phyloP scores from a whole-genome alignment of 2,329 filamentous ascomycete species.

The Moelleriella libera region DNA sequence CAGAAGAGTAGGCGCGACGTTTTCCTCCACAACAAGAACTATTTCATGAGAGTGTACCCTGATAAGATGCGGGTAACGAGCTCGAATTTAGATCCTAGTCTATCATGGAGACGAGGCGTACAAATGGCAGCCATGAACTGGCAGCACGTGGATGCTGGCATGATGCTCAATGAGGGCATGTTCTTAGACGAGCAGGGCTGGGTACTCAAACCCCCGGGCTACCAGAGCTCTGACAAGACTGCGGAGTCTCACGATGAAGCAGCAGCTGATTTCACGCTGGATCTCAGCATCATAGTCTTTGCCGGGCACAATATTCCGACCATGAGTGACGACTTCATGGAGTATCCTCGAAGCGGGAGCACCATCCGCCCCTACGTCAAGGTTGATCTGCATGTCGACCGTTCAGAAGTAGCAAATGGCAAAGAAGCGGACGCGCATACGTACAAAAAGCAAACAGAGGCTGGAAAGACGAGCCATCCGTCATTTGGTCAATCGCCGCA shows the following conservation, averaged over 20 bases:
- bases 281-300: conserved; percentile 58
- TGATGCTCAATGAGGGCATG: conserved; percentile 97
- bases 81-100: conserved; percentile 86
- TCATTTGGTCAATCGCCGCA: conserved; percentile 42
- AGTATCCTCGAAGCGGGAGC: conserved; percentile 16
- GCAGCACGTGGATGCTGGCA: conserved; percentile 86
- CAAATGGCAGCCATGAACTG: conserved; percentile 98
- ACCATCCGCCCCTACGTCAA: conserved; percentile 58
- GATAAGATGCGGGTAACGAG: conserved; percentile 66
- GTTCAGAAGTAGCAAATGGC: conserved; percentile 18
- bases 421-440: conserved; percentile 30
- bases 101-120: conserved; percentile 84
- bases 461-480: conserved; percentile 43
- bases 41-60: conserved; percentile 87
- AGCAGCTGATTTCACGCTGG: conserved; percentile 38
- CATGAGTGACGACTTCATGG: conserved; percentile 14
- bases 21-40: conserved; percentile 75
- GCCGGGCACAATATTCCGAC: conserved; percentile 56
- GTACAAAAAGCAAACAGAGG: conserved; percentile 46
- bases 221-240: conserved; percentile 37
- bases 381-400: conserved; percentile 70
- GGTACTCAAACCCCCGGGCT: conserved; percentile 71
- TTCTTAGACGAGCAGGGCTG: conserved; percentile 77
- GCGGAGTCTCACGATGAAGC: conserved; percentile 27
- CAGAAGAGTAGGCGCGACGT: conserved; percentile 57